Evolutionary conservation across 2,329 filamentous ascomycete species (phyloP), one percentile per base, ranked within the genome.

Genomic region (Pestalotiopsis sp.): DNA sequence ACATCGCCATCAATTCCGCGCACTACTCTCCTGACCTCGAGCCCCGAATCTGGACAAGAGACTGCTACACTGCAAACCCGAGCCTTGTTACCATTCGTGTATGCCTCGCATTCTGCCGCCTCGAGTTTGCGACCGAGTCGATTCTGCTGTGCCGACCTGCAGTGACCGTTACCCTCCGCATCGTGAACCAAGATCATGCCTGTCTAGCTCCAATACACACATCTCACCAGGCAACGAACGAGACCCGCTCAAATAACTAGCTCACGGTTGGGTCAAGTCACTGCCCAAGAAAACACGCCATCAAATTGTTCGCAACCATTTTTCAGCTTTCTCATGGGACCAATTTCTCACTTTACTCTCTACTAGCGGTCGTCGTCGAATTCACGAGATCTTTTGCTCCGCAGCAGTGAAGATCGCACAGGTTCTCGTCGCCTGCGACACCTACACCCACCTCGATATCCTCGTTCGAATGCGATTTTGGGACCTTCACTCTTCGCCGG

Each of bases 401-500:
- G 5, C 45, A 52, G 45, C 45, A 52, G 45, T 9, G 14, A 52
- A 9, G 31, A 36, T 36, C 45, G 45, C 45, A 52, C 17, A 52
- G 31, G 11, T 23, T 4, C 3, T 64, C 38, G 12, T 17, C 36
- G 12, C 41, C 27, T 17, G 14, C 61, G 14, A 64, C 36, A 39
- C 14, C 60, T 25, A 20, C 31, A 27, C 64, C 64, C 14, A 4
- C 39, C 38, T 14, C 25, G 14, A 12, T 11, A n/a, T 38, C 25
- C 25, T 62, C 36, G 31, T 17, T 13, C 25, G 59, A 20, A 62
- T 49, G 38, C 39, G n/a, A 52, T 27, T 23, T 14, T 49, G 25
- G 39, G 31, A 45, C 11, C 66, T 57, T 36, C 68, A 64, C 62
- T 63, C 60, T 62, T 56, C 41, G 20, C 20, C 27, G 59, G 17